Base-by-base conservation (phyloP, 345 rosid genomes). In the Aegle marmelos region DNA sequence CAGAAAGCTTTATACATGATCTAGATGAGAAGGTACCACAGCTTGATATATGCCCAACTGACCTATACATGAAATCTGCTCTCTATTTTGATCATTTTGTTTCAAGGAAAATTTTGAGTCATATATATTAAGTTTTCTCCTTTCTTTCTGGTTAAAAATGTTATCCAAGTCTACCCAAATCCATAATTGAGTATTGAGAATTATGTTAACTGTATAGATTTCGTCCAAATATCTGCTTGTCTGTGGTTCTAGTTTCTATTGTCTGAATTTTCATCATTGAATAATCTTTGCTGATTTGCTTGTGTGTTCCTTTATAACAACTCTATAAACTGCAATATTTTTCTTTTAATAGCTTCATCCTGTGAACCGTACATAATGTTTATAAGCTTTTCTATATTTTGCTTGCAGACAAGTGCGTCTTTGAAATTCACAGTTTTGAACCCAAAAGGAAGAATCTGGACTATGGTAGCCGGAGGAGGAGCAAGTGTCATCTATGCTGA, bases 401-500 rank as follows among this genome's bases (percentile, higher is more conserved):
- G 48, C 62, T 82, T 86, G 85, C 90, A 95, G 99, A 96, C 98
- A 45, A 94, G 97, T 84, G 97, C 99, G 71, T 94, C 99, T 41
- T 87, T 96, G 90, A 96, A 94, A 83, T 93, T 94, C 86, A 96
- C 97, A 0, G 95, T 96, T 86, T 78, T 96, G 87, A 96, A 96
- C 81, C 98, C 99, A 60, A 87, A 88, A 82, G 98, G 98, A 63
- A 74, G 97, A 80, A 96, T 96, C 81, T 93, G 98, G 98, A 92
- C 93, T 58, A 91, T 92, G 98, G 99, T 94, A 11, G 97, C 97
- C 76, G 98, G 99, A 74, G 98, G 99, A 61, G 99, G 99, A 82
- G 99, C 99, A 76, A 94, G 98, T 83, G 99, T 96, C 87, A 94
- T 94, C 84, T 96, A 93, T 82, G 97, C 98, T 0, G 98, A 92